Evolutionary conservation across 208 protist species (phyloP), one percentile per base, ranked within the genome.

Genomic region (Tritrichomonas musculus): DNA sequence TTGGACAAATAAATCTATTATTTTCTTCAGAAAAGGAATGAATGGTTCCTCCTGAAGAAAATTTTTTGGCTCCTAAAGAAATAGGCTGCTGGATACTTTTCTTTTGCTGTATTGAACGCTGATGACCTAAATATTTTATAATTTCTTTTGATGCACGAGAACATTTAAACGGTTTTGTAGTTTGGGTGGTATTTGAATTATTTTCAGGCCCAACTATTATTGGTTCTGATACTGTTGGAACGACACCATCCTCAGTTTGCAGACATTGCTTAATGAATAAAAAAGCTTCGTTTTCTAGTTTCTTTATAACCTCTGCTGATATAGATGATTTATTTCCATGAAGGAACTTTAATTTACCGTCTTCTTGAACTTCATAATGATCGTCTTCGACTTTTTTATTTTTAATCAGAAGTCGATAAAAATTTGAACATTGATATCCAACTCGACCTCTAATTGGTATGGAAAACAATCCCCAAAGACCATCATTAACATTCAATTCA

Each of bases 271-370:
- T 1, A 5, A 88, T 88, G n/a, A 57, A 88, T 1, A 33, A 41
- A 50, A 88, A 88, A 39, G 77, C 77, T 88, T 88, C 77, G 1
- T 88, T 44, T 57, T 88, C 77, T n/a, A 88, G 77, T 39, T 47
- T 88, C 3, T n/a, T n/a, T 2, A 88, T 53, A 20, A 36, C 33
- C n/a, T 88, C 47, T 57, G 77, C 47, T 57, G 77, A 22, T 47
- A 39, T 9, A 57, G 41, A 17, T n/a, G 14, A 39, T 39, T n/a
- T 53, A 8, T 0, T 33, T 3, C 47, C 47, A 17, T 57, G 77
- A 53, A n/a, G 53, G n/a, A 88, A 88, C 33, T 53, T 20, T 1
- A 88, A 27, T 27, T 88, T 88, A 5, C 77, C 77, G 57, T 88
- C 77, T 60, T 53, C 41, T 69, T 69, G 22, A 11, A 57, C 0